phyloP scores from a whole-genome alignment of 2,329 filamentous ascomycete genomes.

The Corynespora cassiicola region DNA sequence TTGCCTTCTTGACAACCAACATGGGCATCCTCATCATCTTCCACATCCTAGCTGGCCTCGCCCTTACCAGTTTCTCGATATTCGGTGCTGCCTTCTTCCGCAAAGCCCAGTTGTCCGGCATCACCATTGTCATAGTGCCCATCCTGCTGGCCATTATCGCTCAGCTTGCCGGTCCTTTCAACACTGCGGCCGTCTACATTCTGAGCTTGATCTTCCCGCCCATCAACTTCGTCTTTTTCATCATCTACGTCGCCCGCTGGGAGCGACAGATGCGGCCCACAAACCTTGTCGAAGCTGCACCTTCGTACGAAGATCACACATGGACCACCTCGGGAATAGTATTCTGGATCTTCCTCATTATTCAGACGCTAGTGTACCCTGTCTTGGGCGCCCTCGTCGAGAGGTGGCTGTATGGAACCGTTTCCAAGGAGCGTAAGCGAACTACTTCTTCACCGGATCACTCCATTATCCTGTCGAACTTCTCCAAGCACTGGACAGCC shows the following conservation, averaged over 20 bases:
- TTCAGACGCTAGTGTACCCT: conserved; percentile 82
- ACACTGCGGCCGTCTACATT: conserved; percentile 69
- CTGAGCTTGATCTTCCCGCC: conserved; percentile 82
- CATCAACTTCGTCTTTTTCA: conserved; percentile 87
- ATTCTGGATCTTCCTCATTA: conserved; percentile 76
- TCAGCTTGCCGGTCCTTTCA: conserved; percentile 71
- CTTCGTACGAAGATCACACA: conserved; percentile 48
- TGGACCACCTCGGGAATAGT: conserved; percentile 76
- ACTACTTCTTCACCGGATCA: conserved; percentile 42
- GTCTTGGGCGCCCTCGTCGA: conserved; percentile 78
- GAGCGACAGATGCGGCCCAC: conserved; percentile 68
- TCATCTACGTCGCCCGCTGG: conserved; percentile 77
- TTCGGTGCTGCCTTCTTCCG: conserved; percentile 84
- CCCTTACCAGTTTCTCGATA: conserved; percentile 80
- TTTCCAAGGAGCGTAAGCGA: conserved; percentile 60
- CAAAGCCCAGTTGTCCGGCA: conserved; percentile 86
- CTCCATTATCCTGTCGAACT: conserved; percentile 73
- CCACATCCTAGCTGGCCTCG: conserved; percentile 77
- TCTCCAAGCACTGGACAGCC: conserved; percentile 80
- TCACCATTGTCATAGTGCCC: conserved; percentile 74
- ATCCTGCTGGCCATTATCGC: conserved; percentile 82
- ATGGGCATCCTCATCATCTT: conserved; percentile 60
- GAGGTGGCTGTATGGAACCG: conserved; percentile 75
- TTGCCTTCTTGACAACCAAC: conserved; percentile 58
- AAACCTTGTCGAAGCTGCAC: conserved; percentile 68